Base-by-base conservation (phyloP, 1,284 basidiomycete genomes). In the Ganoderma lingzhi region DNA sequence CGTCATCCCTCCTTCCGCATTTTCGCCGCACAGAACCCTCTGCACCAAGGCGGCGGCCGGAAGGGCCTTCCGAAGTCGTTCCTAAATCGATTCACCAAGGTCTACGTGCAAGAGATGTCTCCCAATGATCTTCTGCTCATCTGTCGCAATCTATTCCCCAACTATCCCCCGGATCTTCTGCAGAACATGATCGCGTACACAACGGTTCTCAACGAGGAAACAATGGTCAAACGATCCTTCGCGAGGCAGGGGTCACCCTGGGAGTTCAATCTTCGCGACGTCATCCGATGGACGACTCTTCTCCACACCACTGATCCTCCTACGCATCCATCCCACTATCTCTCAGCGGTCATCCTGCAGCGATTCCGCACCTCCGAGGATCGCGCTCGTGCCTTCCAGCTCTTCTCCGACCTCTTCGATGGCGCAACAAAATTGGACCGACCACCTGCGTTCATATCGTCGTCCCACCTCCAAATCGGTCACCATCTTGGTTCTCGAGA, bases 1-100 rank as follows among this genome's bases (percentile, higher is more conserved):
- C 89, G 95, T 62, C 98, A 99, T 82, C 93, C 96, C 2, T 87
- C 90, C 23, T 99, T 99, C 84, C 91, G 97, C 51, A 92, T 99
- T 60, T 99, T 99, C 79, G 98, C 97, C 3, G 97, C 98, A 1
- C 98, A 99, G 79, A 99, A 99, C 80, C 98, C 98, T 28, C 84
- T 98, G 35, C 92, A 93, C 71, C 98, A 99, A 85, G 98, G 98
- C 51, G 97, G 98, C 66, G 97, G 97, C 10, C 91, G 98, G 61
- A 99, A 99, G 81, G 98, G 98, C 42, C 87, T 99, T 15, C 98
- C 98, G 0, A 97, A 96, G 79, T 99, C 97, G 0, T 99, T 99
- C 82, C 86, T 99, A 64, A 98, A 99, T 81, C 92, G 98, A 15
- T 99, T 99, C 83, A 99, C 96, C 32, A 97, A 98, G 81, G 97